Percentiles rank a stretch among this genome's conserved stretches.
phyloP scores from a whole-genome alignment of 1,139 yeast genomes.

The Kodamaea sp. region DNA sequence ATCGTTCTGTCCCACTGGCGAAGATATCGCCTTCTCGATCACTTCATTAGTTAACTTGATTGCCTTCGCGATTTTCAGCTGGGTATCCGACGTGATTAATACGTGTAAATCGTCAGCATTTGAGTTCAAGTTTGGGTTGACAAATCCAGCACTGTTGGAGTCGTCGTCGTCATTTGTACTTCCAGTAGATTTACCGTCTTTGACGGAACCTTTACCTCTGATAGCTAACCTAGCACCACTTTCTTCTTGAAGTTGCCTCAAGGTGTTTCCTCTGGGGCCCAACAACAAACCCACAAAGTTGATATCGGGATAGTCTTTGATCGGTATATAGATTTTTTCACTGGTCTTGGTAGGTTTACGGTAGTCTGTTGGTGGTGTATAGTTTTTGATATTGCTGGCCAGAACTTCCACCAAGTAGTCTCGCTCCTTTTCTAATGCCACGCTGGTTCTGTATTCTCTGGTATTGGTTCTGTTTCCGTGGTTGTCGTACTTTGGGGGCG shows the following conservation, averaged over 20 bases:
- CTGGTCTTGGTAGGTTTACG: conserved; percentile 67
- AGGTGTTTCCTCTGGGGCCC: conserved; percentile 95
- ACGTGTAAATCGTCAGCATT: conserved; percentile 81
- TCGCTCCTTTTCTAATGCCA: conserved; percentile 73
- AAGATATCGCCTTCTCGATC: conserved; percentile 77
- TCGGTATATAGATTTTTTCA: conserved; percentile 86
- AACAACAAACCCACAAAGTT: conserved; percentile 88
- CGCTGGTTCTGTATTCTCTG: conserved; percentile 64
- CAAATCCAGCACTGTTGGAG: conserved; percentile 20
- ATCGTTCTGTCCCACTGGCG: conserved; percentile 94
- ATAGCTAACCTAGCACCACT: conserved; percentile 87
- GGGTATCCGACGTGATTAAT: conserved; percentile 80
- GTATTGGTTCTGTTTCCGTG: conserved; percentile 86
- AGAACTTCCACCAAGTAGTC: conserved; percentile 76
- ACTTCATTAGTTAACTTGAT: conserved; percentile 73
- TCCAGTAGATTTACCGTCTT: conserved; percentile 74
- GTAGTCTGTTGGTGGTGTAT: conserved; percentile 79
- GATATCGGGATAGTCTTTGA: conserved; percentile 83
- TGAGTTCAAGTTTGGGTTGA: conserved; percentile 27
- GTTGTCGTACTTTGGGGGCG: conserved; percentile 88
- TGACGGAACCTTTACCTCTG: conserved; percentile 92
- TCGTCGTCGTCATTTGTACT: conserved; percentile 31
- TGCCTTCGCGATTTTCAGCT: conserved; percentile 75
- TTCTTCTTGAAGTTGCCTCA: conserved; percentile 75
- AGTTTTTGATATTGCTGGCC: conserved; percentile 71